Evolutionary conservation across 169 alveolate species (phyloP), one percentile per base, ranked within the genome.

Genomic region (Theileria parva): DNA sequence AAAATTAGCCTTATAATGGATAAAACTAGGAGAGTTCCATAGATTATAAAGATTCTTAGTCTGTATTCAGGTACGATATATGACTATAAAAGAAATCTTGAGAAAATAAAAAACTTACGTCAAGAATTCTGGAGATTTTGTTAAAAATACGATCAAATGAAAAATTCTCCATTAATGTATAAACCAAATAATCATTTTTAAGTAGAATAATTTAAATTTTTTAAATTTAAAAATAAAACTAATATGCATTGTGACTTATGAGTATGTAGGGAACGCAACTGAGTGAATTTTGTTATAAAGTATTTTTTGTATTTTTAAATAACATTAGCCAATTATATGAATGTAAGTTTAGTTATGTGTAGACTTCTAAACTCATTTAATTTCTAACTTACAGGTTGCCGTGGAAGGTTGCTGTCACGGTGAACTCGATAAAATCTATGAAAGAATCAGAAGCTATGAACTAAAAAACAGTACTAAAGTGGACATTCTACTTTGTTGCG

Each of bases 391-490:
- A 59, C 70, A 85, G 91, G 92, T 97, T 63, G 99, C 98, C 1
- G 92, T 95, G 68, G 96, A 93, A 44, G 99, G 99, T 21, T 97
- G 99, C 85, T 92, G 96, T 81, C 99, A 97, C 89, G 99, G 99
- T 30, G 97, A 95, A 67, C 89, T 94, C 39, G 95, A 95, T 65
- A 76, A 89, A 34, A 81, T 96, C 48, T 97, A 95, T 83, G 79
- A 81, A 15, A 88, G 86, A 17, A 72, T 96, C 21, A 59, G 57
- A 64, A 83, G 88, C 39, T 80, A 91, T 81, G 98, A 97, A 76
- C 81, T 76, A 37, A 86, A 89, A 32, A 86, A 86, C 60, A 84
- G 89, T 30, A 87, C 89, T n/a, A 96, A 95, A 61, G 93, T 95
- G 15, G 99, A 96, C 81, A 78, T 97, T 15, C 80, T 98, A 34